Base-by-base conservation (phyloP, 129 eudicot genomes). In the Erigeron canadensis region DNA sequence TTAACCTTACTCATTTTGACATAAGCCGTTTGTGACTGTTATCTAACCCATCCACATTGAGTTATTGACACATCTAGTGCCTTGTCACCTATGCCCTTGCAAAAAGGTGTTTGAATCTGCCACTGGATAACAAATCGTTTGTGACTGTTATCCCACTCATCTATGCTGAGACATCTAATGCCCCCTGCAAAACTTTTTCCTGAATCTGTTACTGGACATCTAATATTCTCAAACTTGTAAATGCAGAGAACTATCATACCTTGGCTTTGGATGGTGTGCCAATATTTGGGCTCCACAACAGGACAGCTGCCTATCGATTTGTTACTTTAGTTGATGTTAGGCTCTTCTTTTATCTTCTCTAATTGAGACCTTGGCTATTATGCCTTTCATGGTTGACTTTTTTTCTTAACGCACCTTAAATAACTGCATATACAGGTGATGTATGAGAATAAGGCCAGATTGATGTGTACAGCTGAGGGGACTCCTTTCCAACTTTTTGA, bases 261-360 rank as follows among this genome's bases (percentile, higher is more conserved):
- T 85, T 94, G 63, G 97, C 92, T 65, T 73, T 94, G 80, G 99
- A 94, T 22, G 87, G 88, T 37, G 89, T 90, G 63, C 99, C 99
- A 34, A 78, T 87, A 60, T 88, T 94, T 44, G 96, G 99, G 77
- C 86, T 90, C 65, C 85, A 83, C 77, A 94, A 94, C 57, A 86
- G 91, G 80, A 77, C 99, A 56, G 97, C 99, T 54, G 99, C 99
- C 10, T 84, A 90, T 69, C 96, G 97, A 67, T 94, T 94, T 60
- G 97, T 94, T 78, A 87, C 97, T 64, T 81, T 90, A 65, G 96
- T 94, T 77, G 97, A 94, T 84, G 99, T 94, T 79, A 86, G 96
- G 81, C 59, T 78, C 67, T n/a, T 81, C 53, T 74, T 37, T 62
- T 80, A 47, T 61, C 42, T 72, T 38, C 21, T 40, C 10, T 23